Conservation (phyloP, 306 rosid genomes). For the Quercus agrifolia region DNA sequence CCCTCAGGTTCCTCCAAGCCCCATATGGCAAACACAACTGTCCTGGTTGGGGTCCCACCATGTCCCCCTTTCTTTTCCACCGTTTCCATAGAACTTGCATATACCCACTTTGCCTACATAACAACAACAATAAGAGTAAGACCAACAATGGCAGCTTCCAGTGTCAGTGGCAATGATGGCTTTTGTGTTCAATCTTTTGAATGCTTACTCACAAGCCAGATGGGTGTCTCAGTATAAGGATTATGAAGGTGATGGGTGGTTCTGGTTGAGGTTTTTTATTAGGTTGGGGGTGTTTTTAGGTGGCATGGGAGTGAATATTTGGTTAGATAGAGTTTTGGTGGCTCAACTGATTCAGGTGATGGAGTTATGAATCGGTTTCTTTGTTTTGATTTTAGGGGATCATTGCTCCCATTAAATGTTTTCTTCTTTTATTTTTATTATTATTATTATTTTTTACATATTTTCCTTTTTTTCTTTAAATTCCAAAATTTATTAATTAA, state of each 20-base stretch:
- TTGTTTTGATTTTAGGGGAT: too few relatives aligned
- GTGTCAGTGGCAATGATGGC: conserved; percentile 44
- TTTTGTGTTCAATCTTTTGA: conserved; percentile 55
- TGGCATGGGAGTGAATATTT: conserved; percentile 62
- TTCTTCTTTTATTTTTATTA: too few relatives aligned
- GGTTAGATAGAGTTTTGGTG: conserved; percentile 62
- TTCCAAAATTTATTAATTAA: too few relatives aligned
- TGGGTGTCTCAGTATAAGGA: conserved; percentile 57
- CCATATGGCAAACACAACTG: conserved; percentile 80
- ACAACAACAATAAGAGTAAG: not conserved
- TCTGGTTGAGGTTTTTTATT: conserved; percentile 44
- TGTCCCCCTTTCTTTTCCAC: conserved; percentile 61
- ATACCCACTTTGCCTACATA: conserved; percentile 55
- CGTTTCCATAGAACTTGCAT: conserved; percentile 64
- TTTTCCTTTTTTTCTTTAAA: too few relatives aligned
- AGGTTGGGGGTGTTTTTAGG: conserved; percentile 41
- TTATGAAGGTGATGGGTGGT: conserved; percentile 27
- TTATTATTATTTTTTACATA: too few relatives aligned
- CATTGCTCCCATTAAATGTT: too few relatives aligned
- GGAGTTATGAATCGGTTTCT: too few relatives aligned
- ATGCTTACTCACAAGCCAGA: conserved; percentile 60
- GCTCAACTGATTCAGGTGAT: not conserved
- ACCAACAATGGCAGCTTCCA: conserved; percentile 43
- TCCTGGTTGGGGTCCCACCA: conserved; percentile 77
- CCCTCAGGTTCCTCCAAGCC: conserved; percentile 66